Base-by-base conservation (phyloP, 2,329 filamentous ascomycete genomes). In the Thermochaetoides dissita region DNA sequence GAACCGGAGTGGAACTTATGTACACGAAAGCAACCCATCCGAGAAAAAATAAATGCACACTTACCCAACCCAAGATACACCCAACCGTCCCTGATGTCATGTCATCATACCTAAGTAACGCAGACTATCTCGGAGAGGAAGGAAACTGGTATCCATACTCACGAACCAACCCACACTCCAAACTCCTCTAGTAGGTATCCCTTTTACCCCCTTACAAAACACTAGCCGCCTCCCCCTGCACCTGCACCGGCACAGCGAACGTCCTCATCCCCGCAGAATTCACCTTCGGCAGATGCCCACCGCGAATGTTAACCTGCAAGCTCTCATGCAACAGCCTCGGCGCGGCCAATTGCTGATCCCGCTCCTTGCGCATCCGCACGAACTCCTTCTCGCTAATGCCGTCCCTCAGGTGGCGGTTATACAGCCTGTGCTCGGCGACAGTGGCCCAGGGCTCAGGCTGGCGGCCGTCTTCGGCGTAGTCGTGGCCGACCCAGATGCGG, bases 401-500 rank as follows among this genome's bases (percentile, higher is more conserved):
- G 1, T 65, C 60, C 17, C 59, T 62, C 2, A 74, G 51, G 47
- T 74, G 71, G 44, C 64, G 68, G 45, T 74, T 74, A 8, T 57
- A 47, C 31, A 50, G 45, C n/a, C 52, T 60, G 30, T 75, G 71
- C 6, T 68, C 63, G 1, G 49, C 48, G 0, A 74, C 69, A 0
- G 58, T 72, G 47, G 65, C 56, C 30, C 52, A 69, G 0, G 70
- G 55, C 0, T 62, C 44, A 0, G 68, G 63, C 0, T 47, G 53
- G 0, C 44, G 43, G 1, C 46, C 54, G 3, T 53, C 49, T 0
- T 65, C 60, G 0, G 71, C 68, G 44, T 75, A 76, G 48, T 76
- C 72, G 43, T 76, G 72, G 0, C 71, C 71, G 0, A 65, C 68
- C 63, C 69, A 76, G 36, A 76, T 62, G 38, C 63, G 67, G 36